Conservation (phyloP, 2,329 filamentous ascomycete genomes). For the Alternaria gansuensis region DNA sequence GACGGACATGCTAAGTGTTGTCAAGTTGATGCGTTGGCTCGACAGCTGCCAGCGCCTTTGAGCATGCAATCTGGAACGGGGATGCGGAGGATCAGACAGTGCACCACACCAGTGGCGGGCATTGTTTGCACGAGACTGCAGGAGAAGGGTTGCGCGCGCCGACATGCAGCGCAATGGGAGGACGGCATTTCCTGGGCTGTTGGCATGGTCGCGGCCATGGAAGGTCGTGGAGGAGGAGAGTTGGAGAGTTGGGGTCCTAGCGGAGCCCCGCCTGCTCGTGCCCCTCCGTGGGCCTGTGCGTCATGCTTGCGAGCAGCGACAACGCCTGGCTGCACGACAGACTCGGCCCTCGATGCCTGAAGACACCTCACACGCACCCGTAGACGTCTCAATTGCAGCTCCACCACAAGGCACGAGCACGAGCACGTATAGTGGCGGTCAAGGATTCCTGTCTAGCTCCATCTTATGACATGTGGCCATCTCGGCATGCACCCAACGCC, state of each 20-base stretch:
- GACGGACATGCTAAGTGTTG: constrained; percentile 53
- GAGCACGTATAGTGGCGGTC: constrained; percentile 33
- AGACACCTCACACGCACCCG: constrained; percentile 31
- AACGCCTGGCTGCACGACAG: constrained; percentile 33
- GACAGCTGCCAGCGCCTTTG: constrained; percentile 52
- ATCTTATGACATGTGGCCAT: constrained; percentile 30
- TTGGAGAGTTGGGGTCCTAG: constrained; percentile 41
- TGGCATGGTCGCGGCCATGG: constrained; percentile 28
- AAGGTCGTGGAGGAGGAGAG: constrained; percentile 38
- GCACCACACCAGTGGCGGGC: constrained; percentile 42
- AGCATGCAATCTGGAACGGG: constrained; percentile 52
- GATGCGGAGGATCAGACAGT: constrained; percentile 47
- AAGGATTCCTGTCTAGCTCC: constrained; percentile 31
- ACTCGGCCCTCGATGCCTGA: constrained; percentile 36
- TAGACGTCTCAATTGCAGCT: constrained; percentile 33
- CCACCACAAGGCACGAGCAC: constrained; percentile 17
- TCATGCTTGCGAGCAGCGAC: constrained; percentile 39
- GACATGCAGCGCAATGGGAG: constrained; percentile 26
- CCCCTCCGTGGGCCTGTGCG: constrained; percentile 41
- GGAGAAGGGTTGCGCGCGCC: constrained; percentile 24
- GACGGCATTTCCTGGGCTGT: constrained; percentile 23
- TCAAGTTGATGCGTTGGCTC: constrained; percentile 55
- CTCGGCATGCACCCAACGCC: constrained; percentile 26
- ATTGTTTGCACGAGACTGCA: constrained; percentile 22
- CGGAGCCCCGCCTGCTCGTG: constrained; percentile 34